Evolutionary conservation across 2,329 filamentous ascomycete species (phyloP).

Genomic region (Trichothecium sympodiale): DNA sequence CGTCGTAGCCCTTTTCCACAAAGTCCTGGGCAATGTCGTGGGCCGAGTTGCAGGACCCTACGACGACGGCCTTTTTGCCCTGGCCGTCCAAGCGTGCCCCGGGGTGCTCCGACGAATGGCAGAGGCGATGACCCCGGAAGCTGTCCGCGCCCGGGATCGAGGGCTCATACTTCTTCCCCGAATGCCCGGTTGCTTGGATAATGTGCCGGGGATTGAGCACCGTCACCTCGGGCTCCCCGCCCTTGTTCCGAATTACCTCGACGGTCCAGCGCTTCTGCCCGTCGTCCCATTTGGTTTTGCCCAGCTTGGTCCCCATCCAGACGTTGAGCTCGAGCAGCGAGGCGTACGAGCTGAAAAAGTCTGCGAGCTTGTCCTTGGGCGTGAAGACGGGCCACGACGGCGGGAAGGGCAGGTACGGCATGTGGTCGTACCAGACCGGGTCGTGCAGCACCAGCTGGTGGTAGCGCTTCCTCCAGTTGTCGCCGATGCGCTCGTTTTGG

Average conservation of each 20-base stretch:
- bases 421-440: constrained; percentile 45
- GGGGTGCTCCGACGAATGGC: constrained; percentile 49
- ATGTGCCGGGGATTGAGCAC: constrained; percentile 51
- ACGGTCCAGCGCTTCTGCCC: constrained; percentile 41
- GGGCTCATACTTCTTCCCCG: constrained; percentile 53
- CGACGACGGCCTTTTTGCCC: constrained; percentile 50
- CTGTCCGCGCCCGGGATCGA: constrained; percentile 41
- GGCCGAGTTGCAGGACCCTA: constrained; percentile 57
- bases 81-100: constrained; percentile 34
- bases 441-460: constrained; percentile 49
- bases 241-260: constrained; percentile 29
- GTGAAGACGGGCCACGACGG: constrained; percentile 54
- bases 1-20: constrained; percentile 51
- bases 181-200: constrained; percentile 57
- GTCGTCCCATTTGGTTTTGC: constrained; percentile 36
- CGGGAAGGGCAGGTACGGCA: constrained; percentile 52
- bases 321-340: constrained; percentile 52
- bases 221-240: constrained; percentile 27
- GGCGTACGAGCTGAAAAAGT: constrained; percentile 54
- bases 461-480: constrained; percentile 51
- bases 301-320: constrained; percentile 32
- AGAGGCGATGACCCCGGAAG: constrained; percentile 49
- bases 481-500: constrained; percentile 27
- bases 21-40: constrained; percentile 62
- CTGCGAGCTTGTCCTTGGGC: constrained; percentile 55